Percentiles rank a stretch among this genome's conserved stretches.
phyloP scores from a whole-genome alignment of 164 flowering plant species.

The Platanus orientalis region DNA sequence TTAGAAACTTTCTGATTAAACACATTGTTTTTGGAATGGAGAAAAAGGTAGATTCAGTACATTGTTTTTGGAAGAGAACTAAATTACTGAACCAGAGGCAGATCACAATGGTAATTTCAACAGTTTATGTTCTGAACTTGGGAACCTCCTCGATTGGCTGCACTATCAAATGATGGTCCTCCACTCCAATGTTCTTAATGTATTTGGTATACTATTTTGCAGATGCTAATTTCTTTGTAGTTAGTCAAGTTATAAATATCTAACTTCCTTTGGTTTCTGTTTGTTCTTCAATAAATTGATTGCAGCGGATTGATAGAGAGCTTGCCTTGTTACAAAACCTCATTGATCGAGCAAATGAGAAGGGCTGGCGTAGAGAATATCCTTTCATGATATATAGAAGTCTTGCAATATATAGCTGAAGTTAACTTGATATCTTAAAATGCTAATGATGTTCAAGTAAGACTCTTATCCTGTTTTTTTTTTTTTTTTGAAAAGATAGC shows the following conservation, averaged over 20 bases:
- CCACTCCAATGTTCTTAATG: not conserved
- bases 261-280: not conserved
- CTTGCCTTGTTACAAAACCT: slow-evolving; percentile 36
- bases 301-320: slow-evolving; percentile 64
- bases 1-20: too few species aligned
- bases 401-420: not conserved
- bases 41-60: not conserved
- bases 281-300: slow-evolving; percentile 3
- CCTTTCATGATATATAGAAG: slow-evolving; percentile 37
- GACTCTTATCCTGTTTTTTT: too few species aligned
- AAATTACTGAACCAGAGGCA: not conserved
- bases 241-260: not conserved
- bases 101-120: not conserved
- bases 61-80: not conserved
- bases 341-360: slow-evolving; percentile 77
- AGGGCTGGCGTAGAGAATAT: slow-evolving; percentile 94
- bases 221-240: not conserved
- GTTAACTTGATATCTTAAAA: too few species aligned
- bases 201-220: not conserved
- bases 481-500: too few species aligned
- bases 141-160: not conserved
- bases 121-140: not conserved
- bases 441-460: too few species aligned
- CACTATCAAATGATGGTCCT: not conserved
- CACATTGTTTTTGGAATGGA: too few species aligned